phyloP scores from a whole-genome alignment of 2,329 filamentous ascomycete species.

The Colletotrichum euphorbiae region DNA sequence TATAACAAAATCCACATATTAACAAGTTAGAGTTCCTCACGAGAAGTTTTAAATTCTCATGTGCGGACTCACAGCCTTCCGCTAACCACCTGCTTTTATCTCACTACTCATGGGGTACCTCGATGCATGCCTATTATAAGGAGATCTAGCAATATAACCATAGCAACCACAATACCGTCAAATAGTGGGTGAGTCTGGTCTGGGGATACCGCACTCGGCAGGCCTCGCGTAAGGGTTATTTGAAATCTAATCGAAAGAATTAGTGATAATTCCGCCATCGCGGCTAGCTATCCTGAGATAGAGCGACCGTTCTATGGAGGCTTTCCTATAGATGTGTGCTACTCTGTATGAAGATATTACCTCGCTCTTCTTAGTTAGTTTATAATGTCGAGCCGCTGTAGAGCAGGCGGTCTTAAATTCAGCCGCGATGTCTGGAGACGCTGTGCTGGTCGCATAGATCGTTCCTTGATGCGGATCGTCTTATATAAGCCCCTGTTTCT shows the following conservation, averaged over 20 bases:
- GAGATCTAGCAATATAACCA: no score
- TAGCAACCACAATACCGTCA: neutral
- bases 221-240: neutral
- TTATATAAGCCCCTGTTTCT: neutral
- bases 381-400: neutral
- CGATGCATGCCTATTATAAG: neutral
- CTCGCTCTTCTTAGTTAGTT: neutral
- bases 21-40: no score
- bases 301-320: neutral
- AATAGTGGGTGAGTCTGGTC: conserved; percentile 3
- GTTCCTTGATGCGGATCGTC: neutral
- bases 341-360: neutral
- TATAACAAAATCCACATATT: no score
- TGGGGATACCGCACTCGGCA: neutral
- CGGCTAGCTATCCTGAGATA: conserved; percentile 3
- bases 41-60: neutral
- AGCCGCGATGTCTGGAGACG: neutral
- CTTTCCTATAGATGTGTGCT: neutral
- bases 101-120: neutral
- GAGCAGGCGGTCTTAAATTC: conserved; percentile 11
- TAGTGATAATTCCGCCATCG: neutral
- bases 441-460: neutral
- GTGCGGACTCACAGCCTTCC: neutral
- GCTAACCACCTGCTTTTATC: neutral
- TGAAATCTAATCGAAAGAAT: neutral